Base-by-base conservation (phyloP, 306 rosid genomes). In the Prunus mongolica region DNA sequence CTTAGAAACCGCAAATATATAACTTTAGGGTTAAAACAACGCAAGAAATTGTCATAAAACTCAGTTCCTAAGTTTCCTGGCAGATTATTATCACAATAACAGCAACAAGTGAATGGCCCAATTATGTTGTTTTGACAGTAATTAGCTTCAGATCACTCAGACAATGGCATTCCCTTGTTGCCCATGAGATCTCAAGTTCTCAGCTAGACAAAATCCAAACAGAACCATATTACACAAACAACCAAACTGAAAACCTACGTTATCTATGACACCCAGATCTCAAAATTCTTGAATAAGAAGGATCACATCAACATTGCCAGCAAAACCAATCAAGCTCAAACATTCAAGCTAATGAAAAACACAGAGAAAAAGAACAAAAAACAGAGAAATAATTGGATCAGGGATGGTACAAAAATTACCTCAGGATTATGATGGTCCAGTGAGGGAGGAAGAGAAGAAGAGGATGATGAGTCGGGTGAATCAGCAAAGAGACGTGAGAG, bases 401-500 rank as follows among this genome's bases (percentile, higher is more conserved):
- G 51, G 56, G 15, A 6, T 34, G 41, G 20, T 20, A 12, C 3
- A 79, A 65, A 67, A 38, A 78, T 27, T 32, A 96, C 97, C 93
- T 78, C 84, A 24, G 79, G 74, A 9, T 12, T 71, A 52, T 65
- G 77, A 46, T 69, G 71, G 50, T 64, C 78, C 25, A 27, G 65
- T 7, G 76, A 12, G n/a, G 83, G 52, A 52, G 88, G 27, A 61
- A 71, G 19, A 50, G 76, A 30, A 30, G 67, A 52, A 13, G 84
- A 63, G 65, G 85, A 68, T 0, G 78, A 25, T 4, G 85, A 50
- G 78, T 2, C 75, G 32, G 96, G 67, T 45, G 93, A 76, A 80
- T 85, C 84, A 20, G 87, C 72, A 76, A 96, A 86, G 72, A 93
- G 75, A 82, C 89, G 79, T 7, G 92, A 87, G 18, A 95, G 58